These are phyloP conservation scores for Neurospora sp. DNA, from an alignment of 495 filamentous ascomycete genomes.

Conservation along the genomic window DNA sequence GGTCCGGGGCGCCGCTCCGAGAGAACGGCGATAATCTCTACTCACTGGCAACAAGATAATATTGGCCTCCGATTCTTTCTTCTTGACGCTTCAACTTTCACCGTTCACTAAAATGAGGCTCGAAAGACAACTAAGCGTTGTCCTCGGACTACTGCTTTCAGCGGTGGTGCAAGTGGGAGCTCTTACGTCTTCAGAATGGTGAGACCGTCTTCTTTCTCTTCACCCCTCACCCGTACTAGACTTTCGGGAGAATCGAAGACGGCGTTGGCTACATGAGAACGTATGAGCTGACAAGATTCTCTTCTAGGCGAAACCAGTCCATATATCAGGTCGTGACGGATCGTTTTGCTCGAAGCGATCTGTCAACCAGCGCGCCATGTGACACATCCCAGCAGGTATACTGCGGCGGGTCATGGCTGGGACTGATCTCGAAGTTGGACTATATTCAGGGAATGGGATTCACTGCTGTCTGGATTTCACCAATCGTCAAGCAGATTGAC, in stretches of 20 bases:
- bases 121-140: background rate
- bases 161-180: slow-evolving; percentile 1
- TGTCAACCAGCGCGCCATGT: slow-evolving; percentile 47
- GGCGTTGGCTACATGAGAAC: background rate
- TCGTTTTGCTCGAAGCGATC: slow-evolving; percentile 59
- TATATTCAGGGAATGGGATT: slow-evolving; percentile 74
- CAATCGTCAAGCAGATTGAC: slow-evolving; percentile 53
- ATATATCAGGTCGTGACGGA: slow-evolving; percentile 73
- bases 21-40: background rate
- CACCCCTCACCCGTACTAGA: background rate
- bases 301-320: slow-evolving; percentile 47
- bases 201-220: background rate
- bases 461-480: slow-evolving; percentile 76
- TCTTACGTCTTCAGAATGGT: slow-evolving; percentile 15
- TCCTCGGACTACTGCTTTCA: background rate
- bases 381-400: slow-evolving; percentile 44
- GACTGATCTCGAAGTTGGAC: slow-evolving; percentile 59
- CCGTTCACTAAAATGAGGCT: background rate
- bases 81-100: background rate
- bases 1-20: background rate
- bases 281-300: background rate
- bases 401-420: slow-evolving; percentile 68
- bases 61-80: background rate
- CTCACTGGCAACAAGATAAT: background rate
- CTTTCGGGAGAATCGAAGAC: background rate